Base-by-base conservation (phyloP, 2,329 filamentous ascomycete species). In the Tympanopsis confertula region DNA sequence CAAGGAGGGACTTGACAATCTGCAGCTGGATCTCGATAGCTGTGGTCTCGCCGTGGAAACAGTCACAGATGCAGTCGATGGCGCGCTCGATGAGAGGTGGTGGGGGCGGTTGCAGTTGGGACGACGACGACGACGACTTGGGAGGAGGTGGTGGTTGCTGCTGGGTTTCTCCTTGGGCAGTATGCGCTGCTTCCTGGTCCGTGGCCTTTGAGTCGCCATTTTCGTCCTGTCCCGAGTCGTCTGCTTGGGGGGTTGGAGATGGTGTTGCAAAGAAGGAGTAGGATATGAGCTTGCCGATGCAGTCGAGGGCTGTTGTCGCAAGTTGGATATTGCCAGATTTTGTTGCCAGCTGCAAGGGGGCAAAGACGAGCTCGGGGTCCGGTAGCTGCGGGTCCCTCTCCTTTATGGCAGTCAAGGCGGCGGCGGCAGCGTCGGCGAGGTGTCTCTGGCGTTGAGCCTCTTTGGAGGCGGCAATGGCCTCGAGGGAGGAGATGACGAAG, bases 11-110 rank as follows among this genome's bases (percentile, higher is more conserved):
- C 63, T 98, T 96, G 57, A 98, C 86, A 49, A 98, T 98, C 62
- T 98, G 91, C 50, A 96, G 75, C 59, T 98, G 91, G 35, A 96
- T 82, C 57, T 95, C 89, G 38, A 82, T 74, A 3, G 86, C 80
- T 0, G 93, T 98, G 2, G 85, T 85, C 63, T 98, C 91, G 54
- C 91, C 89, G 55, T 96, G 88, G 56, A 98, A 98, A 58, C 91
- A 98, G 55, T 96, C 89, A 68, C 91, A 98, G 67, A 98, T 98
- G 26, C 91, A 94, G 61, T 98, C 93, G 52, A 98, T 98, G 41
- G 93, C 91, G 46, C 89, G 77, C 62, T 98, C 93, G 54, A 98
- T 98, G 47, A 98, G 69, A 13, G 89, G 88, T 3, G 82, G 68
- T 29, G 66, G 65, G n/a, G n/a, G n/a, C n/a, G n/a, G n/a, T n/a